Evolutionary conservation across 805 yeast species (phyloP).

Genomic region (Tetrapisispora taiwanensis): DNA sequence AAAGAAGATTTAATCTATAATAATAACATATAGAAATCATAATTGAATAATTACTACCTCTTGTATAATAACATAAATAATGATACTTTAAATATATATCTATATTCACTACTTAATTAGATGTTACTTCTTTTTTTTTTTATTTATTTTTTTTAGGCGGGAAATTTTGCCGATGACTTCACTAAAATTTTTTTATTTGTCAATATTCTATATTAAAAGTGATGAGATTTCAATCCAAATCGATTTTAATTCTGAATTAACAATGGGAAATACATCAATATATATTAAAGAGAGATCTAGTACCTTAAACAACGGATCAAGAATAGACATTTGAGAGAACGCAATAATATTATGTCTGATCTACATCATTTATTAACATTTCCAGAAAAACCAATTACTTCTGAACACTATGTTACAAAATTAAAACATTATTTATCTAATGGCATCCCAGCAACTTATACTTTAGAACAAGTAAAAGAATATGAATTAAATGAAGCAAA

Average conservation of each 20-base stretch:
- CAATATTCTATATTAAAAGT: neutral
- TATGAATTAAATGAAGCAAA: slow-evolving; percentile 33
- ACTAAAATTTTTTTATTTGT: too few relatives aligned
- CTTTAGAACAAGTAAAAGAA: slow-evolving; percentile 63
- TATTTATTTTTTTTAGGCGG: neutral
- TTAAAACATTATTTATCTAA: slow-evolving; percentile 40
- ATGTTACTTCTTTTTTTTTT: neutral
- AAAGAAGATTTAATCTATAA: slow-evolving; percentile 45
- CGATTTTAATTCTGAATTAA: too few relatives aligned
- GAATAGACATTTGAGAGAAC: too few relatives aligned
- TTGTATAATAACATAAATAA: neutral
- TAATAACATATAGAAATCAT: too few relatives aligned
- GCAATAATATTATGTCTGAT: too few relatives aligned
- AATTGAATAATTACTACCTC: too few relatives aligned
- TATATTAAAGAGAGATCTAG: too few relatives aligned
- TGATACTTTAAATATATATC: too few relatives aligned
- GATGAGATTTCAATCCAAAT: too few relatives aligned
- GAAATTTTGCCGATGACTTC: neutral
- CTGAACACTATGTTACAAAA: slow-evolving; percentile 32
- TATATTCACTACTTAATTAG: too few relatives aligned
- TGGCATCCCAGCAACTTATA: slow-evolving; percentile 78
- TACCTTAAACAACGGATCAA: too few relatives aligned
- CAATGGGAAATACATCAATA: too few relatives aligned
- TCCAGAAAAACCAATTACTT: slow-evolving; percentile 43
- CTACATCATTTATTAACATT: slow-evolving; percentile 53